Percentiles rank a stretch among this genome's conserved stretches.
phyloP scores from a whole-genome alignment of 345 rosid genomes.

The Kernera saxatilis region DNA sequence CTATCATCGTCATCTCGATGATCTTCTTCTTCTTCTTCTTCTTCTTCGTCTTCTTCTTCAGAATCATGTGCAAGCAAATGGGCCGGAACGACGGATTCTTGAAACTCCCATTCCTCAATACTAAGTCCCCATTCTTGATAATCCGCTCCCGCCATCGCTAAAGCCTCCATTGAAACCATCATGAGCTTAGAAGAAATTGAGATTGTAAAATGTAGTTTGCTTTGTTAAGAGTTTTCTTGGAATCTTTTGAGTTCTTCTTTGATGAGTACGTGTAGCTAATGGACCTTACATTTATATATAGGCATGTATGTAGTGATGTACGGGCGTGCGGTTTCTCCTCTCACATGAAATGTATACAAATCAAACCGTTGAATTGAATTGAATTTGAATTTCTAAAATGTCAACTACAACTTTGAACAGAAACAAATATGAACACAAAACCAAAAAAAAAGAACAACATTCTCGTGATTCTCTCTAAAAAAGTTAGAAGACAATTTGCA shows the following conservation, averaged over 20 bases:
- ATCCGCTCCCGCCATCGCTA: slow-evolving; percentile 45
- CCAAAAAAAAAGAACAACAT: neutral
- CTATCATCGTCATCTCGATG: neutral
- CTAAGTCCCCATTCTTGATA: slow-evolving; percentile 32
- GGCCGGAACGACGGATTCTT: slow-evolving; percentile 17
- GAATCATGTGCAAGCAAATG: slow-evolving; percentile 33
- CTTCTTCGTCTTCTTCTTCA: slow-evolving; percentile 5
- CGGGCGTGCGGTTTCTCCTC: neutral
- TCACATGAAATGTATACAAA: slow-evolving; percentile 15
- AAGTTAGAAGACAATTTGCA: neutral
- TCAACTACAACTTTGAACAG: slow-evolving; percentile 15
- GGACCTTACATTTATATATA: slow-evolving; percentile 8
- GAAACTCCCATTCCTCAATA: slow-evolving; percentile 34
- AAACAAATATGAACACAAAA: neutral
- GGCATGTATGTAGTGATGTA: slow-evolving; percentile 14
- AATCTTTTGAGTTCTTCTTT: neutral
- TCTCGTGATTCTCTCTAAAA: slow-evolving; percentile 22
- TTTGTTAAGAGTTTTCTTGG: neutral
- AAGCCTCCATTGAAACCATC: slow-evolving; percentile 37
- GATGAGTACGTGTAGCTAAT: slow-evolving; percentile 19
- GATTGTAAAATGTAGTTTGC: neutral
- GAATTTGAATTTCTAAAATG: neutral
- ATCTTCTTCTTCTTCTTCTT: neutral
- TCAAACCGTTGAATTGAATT: slow-evolving; percentile 9
- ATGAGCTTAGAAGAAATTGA: neutral